Evolutionary conservation across 352 stramenopile species (phyloP).

Genomic region (Phytopythium montanum): DNA sequence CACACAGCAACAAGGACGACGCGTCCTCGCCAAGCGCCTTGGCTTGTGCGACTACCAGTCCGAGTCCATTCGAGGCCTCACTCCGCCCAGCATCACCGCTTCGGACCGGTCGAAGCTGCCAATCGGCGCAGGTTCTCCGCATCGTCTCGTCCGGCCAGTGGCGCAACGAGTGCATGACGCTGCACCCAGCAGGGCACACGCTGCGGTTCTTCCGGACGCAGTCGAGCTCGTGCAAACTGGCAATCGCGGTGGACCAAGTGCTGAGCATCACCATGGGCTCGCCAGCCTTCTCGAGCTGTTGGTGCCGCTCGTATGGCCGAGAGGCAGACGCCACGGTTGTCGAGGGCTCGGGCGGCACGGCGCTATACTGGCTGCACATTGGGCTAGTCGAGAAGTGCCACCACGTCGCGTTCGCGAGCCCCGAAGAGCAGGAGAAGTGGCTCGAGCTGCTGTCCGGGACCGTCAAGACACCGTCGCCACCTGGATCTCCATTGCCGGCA

Average conservation of each 20-base stretch:
- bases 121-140: conserved; percentile 35
- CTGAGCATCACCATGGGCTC: conserved; percentile 17
- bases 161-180: conserved; percentile 53
- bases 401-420: conserved; percentile 39
- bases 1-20: conserved; percentile 1
- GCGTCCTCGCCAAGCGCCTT: neutral
- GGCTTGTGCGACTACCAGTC: neutral
- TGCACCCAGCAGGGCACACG: conserved; percentile 28
- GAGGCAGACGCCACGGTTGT: neutral
- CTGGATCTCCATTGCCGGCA: neutral
- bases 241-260: conserved; percentile 28
- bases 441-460: conserved; percentile 8
- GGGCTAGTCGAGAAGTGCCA: conserved; percentile 38
- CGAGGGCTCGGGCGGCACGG: neutral
- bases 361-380: conserved; percentile 47
- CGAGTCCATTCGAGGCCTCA: neutral
- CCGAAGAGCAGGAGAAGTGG: conserved; percentile 34
- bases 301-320: neutral
- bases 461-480: neutral
- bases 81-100: neutral
- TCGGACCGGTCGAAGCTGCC: neutral
- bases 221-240: conserved; percentile 25
- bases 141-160: conserved; percentile 29
- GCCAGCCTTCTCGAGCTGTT: conserved; percentile 10
- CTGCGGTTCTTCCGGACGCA: conserved; percentile 49